Conservation (phyloP, 805 yeast species). For the Blastobotrys americana region DNA sequence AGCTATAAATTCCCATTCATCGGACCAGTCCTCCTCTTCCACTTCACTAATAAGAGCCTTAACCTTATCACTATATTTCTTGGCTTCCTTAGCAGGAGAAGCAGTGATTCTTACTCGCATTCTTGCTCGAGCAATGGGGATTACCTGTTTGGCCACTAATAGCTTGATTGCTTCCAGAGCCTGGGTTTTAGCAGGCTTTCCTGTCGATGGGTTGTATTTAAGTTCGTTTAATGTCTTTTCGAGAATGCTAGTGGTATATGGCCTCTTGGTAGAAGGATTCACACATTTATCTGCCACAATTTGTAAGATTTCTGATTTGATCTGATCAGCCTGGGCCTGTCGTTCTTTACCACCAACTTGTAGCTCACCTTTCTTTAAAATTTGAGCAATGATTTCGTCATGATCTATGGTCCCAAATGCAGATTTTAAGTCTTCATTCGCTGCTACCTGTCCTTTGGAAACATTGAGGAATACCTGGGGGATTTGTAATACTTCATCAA, state of each 20-base stretch:
- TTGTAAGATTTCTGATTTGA: conserved; percentile 74
- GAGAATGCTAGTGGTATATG: conserved; percentile 92
- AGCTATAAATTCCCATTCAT: conserved; percentile 52
- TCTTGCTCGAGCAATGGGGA: conserved; percentile 90
- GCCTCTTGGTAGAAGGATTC: conserved; percentile 79
- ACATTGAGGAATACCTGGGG: conserved; percentile 92
- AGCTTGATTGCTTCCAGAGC: conserved; percentile 86
- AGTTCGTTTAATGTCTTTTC: conserved; percentile 72
- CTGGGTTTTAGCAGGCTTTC: conserved; percentile 73
- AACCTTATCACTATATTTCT: conserved; percentile 37
- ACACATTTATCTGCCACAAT: conserved; percentile 85
- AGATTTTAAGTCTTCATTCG: conserved; percentile 68
- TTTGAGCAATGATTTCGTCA: conserved; percentile 70
- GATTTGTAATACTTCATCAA: conserved; percentile 93
- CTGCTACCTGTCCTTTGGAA: conserved; percentile 89
- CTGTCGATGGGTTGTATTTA: conserved; percentile 69
- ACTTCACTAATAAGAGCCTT: conserved; percentile 38
- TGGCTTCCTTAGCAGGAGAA: conserved; percentile 44
- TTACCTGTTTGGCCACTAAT: conserved; percentile 67
- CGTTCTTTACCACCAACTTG: conserved; percentile 93
- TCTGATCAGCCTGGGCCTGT: conserved; percentile 60
- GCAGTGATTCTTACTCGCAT: conserved; percentile 76
- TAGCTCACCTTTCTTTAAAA: conserved; percentile 84
- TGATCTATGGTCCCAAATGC: conserved; percentile 71
- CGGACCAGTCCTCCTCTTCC: conserved; percentile 36